phyloP scores from a whole-genome alignment of 495 filamentous ascomycete species.

The Aspergillus steynii region DNA sequence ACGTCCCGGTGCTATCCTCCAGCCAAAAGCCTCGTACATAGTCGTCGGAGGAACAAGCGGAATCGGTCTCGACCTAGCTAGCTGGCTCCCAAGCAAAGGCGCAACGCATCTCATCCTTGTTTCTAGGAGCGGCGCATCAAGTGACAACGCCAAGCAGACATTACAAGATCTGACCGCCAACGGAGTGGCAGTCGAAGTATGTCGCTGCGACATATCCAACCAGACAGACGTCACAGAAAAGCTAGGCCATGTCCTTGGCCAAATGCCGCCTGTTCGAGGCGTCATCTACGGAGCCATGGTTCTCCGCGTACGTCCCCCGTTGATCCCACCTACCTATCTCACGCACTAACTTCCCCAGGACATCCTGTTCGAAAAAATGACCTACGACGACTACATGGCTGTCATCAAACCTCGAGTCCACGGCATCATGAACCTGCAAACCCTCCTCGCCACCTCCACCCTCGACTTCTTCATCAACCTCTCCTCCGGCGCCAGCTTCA shows the following conservation, averaged over 20 bases:
- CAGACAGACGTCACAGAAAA: constrained; percentile 21
- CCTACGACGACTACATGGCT: constrained; percentile 38
- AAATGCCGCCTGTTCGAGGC: constrained; percentile 33
- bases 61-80: constrained; percentile 58
- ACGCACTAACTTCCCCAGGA: constrained; percentile 24
- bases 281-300: constrained; percentile 47
- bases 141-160: constrained; percentile 28
- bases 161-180: constrained; percentile 34
- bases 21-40: constrained; percentile 41
- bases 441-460: constrained; percentile 32
- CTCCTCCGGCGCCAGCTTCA: constrained; percentile 41
- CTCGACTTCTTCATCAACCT: constrained; percentile 56
- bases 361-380: constrained; percentile 47
- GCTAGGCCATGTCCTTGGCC: constrained; percentile 14
- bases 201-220: constrained; percentile 29
- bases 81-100: constrained; percentile 60
- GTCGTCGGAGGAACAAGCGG: constrained; percentile 57
- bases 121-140: constrained; percentile 32
- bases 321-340: neutral
- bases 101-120: constrained; percentile 57
- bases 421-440: constrained; percentile 59
- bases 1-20: constrained; percentile 19
- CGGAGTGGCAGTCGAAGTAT: constrained; percentile 31
- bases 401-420: constrained; percentile 47
- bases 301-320: constrained; percentile 25